A percentile compares a stretch with the other conserved stretches of the same genome.
These are phyloP conservation scores for Aphanomyces invadans DNA, from an alignment of 352 stramenopile genomes.

Conservation along the genomic window DNA sequence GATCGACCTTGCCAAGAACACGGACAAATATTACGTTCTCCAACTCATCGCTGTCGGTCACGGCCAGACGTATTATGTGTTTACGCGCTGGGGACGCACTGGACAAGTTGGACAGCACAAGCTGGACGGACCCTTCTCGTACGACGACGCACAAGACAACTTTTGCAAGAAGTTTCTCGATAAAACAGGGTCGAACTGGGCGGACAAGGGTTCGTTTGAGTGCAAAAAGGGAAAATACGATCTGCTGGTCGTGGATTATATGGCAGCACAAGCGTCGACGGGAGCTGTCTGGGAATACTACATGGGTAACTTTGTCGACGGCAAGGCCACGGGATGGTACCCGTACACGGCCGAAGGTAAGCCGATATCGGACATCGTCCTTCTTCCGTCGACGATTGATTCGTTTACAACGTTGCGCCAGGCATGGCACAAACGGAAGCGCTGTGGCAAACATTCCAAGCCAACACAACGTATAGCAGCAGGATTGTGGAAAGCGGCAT, in stretches of 20 bases:
- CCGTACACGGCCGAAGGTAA: slow-evolving; percentile 27
- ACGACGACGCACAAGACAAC: background rate
- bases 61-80: background rate
- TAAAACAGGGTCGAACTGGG: slow-evolving; percentile 9
- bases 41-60: background rate
- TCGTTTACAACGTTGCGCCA: too few species aligned
- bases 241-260: slow-evolving; percentile 4
- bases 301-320: slow-evolving; percentile 14
- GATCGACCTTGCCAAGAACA: slow-evolving; percentile 2
- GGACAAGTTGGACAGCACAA: background rate
- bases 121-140: background rate
- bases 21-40: slow-evolving; percentile 19
- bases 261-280: too few species aligned
- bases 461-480: slow-evolving; percentile 24
- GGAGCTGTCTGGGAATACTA: slow-evolving; percentile 10
- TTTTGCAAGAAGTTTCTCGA: slow-evolving; percentile 7
- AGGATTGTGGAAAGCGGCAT: slow-evolving; percentile 27
- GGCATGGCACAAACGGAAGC: slow-evolving; percentile 22
- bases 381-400: too few species aligned
- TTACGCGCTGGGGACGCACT: slow-evolving; percentile 17
- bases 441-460: slow-evolving; percentile 26
- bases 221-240: background rate
- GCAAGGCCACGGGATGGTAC: slow-evolving; percentile 33
- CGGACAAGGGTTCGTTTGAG: background rate
- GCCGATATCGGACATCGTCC: too few species aligned